These are phyloP conservation scores for Daldinia concentrica DNA, from an alignment of 495 filamentous ascomycete species.

Conservation along the genomic window DNA sequence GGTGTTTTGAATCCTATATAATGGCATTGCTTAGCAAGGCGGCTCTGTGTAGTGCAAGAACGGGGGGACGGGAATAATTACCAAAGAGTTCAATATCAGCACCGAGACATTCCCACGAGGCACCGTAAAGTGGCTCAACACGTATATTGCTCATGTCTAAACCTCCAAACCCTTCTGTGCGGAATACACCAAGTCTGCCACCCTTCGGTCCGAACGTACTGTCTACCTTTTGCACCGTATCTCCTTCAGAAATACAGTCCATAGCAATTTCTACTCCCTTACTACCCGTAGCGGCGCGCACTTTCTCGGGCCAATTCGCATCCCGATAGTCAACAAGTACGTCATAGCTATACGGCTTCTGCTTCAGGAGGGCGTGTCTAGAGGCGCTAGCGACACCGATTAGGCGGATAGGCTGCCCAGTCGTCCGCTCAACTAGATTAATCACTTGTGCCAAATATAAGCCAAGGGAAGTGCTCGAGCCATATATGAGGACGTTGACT, in stretches of 20 bases:
- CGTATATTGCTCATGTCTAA: constrained; percentile 24
- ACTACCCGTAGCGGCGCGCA: constrained; percentile 48
- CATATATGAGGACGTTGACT: constrained; percentile 50
- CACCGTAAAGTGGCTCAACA: constrained; percentile 49
- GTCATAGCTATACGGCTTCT: constrained; percentile 54
- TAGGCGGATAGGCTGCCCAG: constrained; percentile 39
- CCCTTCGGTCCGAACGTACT: constrained; percentile 10
- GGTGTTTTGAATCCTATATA: constrained; percentile 20
- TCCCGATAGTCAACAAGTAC: constrained; percentile 67
- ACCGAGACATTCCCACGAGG: constrained; percentile 57
- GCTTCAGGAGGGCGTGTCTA: constrained; percentile 37
- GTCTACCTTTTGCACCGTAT: constrained; percentile 33
- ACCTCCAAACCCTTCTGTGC: neutral
- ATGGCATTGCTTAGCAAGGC: neutral
- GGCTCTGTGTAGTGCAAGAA: neutral
- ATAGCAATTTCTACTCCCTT: constrained; percentile 45
- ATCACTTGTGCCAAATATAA: constrained; percentile 54
- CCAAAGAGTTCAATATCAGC: constrained; percentile 46
- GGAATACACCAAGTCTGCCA: neutral
- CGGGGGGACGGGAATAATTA: neutral
- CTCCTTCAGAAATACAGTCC: constrained; percentile 54
- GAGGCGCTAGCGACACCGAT: constrained; percentile 49
- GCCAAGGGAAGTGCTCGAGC: constrained; percentile 54
- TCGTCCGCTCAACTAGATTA: constrained; percentile 22
- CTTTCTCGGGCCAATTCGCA: constrained; percentile 60